These are phyloP conservation scores for Eleusine indica DNA, from an alignment of 176 grass and related monocot genomes.

Conservation along the genomic window DNA sequence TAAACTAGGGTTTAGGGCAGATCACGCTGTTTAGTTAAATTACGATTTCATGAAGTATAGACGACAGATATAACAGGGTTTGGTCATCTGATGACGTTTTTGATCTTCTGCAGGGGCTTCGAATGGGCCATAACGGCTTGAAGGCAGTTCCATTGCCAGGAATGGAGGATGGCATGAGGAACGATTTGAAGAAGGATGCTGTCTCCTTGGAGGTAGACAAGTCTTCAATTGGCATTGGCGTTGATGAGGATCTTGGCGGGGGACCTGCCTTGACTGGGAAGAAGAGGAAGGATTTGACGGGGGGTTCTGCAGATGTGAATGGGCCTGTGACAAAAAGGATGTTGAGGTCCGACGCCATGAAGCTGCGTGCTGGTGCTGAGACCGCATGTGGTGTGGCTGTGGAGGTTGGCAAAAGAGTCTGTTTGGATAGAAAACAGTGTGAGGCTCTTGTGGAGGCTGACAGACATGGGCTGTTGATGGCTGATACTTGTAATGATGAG, in stretches of 20 bases:
- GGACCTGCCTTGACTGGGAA: slow-evolving; percentile 38
- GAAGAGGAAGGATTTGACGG: slow-evolving; percentile 61
- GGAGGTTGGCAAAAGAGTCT: slow-evolving; percentile 2
- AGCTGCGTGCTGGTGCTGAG: slow-evolving; percentile 42
- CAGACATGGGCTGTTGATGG: background rate
- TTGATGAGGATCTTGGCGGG: slow-evolving; percentile 26
- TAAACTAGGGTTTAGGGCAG: slow-evolving; percentile 13
- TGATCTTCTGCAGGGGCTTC: slow-evolving; percentile 35
- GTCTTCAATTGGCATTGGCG: background rate
- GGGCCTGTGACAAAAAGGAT: slow-evolving; percentile 49
- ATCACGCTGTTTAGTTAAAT: background rate
- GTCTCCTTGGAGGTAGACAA: slow-evolving; percentile 33
- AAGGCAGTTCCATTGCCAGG: slow-evolving; percentile 15
- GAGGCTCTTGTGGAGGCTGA: slow-evolving; percentile 27
- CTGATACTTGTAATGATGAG: slow-evolving; percentile 37
- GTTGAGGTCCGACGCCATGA: slow-evolving; percentile 52
- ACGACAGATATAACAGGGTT: background rate
- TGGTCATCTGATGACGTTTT: slow-evolving; percentile 39
- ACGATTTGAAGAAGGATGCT: slow-evolving; percentile 30
- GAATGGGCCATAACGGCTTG: slow-evolving; percentile 22
- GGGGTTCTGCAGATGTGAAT: slow-evolving; percentile 43
- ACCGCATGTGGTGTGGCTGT: background rate
- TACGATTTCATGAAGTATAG: background rate
- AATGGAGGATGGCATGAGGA: background rate
- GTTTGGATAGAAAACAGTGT: slow-evolving; percentile 1